These are phyloP conservation scores for Pseudonectria foliicola DNA, from an alignment of 2,329 filamentous ascomycete species.

Conservation along the genomic window DNA sequence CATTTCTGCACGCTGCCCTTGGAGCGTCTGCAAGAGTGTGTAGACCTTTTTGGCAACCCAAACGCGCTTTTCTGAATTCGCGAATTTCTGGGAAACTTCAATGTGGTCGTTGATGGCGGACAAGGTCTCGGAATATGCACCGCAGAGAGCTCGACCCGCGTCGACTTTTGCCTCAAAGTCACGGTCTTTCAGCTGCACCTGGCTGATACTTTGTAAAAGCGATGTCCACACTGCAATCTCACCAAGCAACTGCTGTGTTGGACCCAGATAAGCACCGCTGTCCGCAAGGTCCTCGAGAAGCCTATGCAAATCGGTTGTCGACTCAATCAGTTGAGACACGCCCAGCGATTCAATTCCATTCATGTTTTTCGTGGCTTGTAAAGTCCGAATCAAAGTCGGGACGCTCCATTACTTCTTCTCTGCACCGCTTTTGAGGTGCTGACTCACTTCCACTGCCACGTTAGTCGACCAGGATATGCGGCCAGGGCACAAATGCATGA, in stretches of 20 bases:
- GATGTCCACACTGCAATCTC: slow-evolving; percentile 2
- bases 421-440: slow-evolving; percentile 2
- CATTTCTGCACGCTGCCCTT: slow-evolving; percentile 1
- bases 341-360: slow-evolving; percentile 1
- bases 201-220: slow-evolving; percentile 1
- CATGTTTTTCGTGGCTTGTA: slow-evolving; percentile 2
- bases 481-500: slow-evolving; percentile 5
- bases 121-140: slow-evolving; percentile 2
- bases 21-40: background rate
- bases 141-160: slow-evolving; percentile 1
- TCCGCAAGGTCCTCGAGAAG: background rate
- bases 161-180: slow-evolving; percentile 1
- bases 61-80: slow-evolving; percentile 1
- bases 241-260: background rate
- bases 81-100: background rate
- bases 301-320: slow-evolving; percentile 1
- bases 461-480: slow-evolving; percentile 4
- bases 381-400: background rate
- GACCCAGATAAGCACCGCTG: slow-evolving; percentile 1
- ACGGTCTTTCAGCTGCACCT: background rate
- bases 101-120: slow-evolving; percentile 1
- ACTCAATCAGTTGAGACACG: slow-evolving; percentile 2
- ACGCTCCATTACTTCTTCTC: slow-evolving; percentile 1
- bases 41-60: slow-evolving; percentile 1
- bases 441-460: slow-evolving; percentile 7